Evolutionary conservation across 768 basidiomycete genomes (phyloP), one percentile per base, ranked within the genome.

Genomic region (Leccinum boreale): DNA sequence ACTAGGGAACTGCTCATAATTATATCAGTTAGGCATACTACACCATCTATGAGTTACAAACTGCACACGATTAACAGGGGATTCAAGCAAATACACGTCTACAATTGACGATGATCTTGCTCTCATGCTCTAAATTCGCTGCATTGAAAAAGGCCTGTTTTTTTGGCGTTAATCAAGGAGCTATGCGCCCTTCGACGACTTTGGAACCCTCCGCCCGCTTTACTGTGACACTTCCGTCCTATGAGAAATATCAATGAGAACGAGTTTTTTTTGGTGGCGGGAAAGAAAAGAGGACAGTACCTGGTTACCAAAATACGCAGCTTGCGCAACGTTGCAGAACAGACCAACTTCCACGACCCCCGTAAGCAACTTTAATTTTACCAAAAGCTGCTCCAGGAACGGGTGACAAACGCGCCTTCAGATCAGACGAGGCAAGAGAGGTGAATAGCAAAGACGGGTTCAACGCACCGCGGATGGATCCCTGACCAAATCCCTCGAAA

Each of bases 311-410:
- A 98, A 99, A 78, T 98, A 98, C n/a, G 95, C 96, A 1, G 94
- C 94, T 69, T 87, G 84, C 5, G 90, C 94, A 81, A 97, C 87
- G 54, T 85, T 79, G 69, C 92, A 94, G 77, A 99, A 98, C n/a
- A 99, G 73, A 1, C 97, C 97, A 33, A 98, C 97, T 73, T 99
- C 97, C n/a, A 98, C 92, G 23, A 98, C 93, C 48, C 97, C 97
- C 3, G 96, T 98, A 58, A 98, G 80, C 82, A 96, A 84, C 78
- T 98, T 98, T 68, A 98, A 89, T 59, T 81, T 78, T 15, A 78
- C 72, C 76, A 96, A 76, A 17, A 98, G 79, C 91, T 95, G 68
- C 12, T 28, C 50, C 35, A 14, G 11, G 19, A 1, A 26, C 14
- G 21, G 9, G 31, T 33, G 11, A 24, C 24, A 23, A 24, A 33